Evolutionary conservation across 495 filamentous ascomycete species (phyloP).

Genomic region (Coniosporium apollinis): DNA sequence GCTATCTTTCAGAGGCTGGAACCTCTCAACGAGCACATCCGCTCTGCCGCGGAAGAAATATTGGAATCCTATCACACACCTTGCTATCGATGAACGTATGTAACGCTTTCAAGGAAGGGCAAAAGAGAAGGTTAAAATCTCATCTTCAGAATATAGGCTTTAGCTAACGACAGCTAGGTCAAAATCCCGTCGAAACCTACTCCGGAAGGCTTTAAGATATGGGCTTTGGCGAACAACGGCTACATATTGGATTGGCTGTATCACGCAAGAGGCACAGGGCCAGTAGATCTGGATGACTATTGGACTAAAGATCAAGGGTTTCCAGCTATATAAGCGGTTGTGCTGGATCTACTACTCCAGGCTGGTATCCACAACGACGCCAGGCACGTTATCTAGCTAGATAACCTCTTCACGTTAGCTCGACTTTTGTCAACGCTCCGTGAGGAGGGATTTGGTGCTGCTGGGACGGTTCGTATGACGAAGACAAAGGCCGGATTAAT

Average conservation of each 20-base stretch:
- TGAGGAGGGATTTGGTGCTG: neutral
- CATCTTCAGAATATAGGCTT: conserved; percentile 1
- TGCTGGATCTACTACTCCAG: neutral
- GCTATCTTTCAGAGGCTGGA: neutral
- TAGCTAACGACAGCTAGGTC: conserved; percentile 2
- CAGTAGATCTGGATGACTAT: neutral
- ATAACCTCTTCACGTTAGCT: too few species aligned
- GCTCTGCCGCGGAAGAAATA: neutral
- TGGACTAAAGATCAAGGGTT: neutral
- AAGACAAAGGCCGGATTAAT: neutral
- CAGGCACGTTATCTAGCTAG: too few species aligned
- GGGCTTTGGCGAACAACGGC: neutral
- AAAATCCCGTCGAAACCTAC: conserved; percentile 3
- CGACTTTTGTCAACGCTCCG: neutral
- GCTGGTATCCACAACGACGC: neutral
- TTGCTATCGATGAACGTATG: conserved; percentile 4
- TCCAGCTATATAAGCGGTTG: neutral
- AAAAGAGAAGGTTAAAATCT: conserved; percentile 2
- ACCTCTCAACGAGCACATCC: neutral
- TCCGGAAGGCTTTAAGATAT: conserved; percentile 4
- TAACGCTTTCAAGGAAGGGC: conserved; percentile 1
- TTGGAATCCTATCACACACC: conserved; percentile 1
- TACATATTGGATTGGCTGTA: conserved; percentile 3
- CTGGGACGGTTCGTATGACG: neutral
- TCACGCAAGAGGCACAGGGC: neutral